phyloP scores from a whole-genome alignment of 2,329 filamentous ascomycete genomes.

The Fusarium armeniacum region DNA sequence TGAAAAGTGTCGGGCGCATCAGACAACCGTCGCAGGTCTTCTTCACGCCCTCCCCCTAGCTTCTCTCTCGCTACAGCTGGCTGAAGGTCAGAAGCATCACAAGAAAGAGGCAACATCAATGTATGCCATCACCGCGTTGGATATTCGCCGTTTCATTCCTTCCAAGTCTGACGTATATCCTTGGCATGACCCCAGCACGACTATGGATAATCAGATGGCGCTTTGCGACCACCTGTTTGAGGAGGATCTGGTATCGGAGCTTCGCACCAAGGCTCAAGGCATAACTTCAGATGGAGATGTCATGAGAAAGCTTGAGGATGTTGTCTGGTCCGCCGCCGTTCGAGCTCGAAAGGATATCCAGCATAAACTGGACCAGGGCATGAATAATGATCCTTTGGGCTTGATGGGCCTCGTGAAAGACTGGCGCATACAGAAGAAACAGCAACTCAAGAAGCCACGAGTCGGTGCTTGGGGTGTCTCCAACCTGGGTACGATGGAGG shows the following conservation, averaged over 20 bases:
- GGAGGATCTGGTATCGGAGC: constrained; percentile 21
- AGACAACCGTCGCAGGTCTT: constrained; percentile 51
- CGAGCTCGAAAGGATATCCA: constrained; percentile 35
- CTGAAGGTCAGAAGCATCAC: constrained; percentile 19
- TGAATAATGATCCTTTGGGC: constrained; percentile 45
- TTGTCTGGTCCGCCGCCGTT: constrained; percentile 32
- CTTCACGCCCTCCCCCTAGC: constrained; percentile 46
- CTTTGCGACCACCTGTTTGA: constrained; percentile 33
- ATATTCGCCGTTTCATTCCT: constrained; percentile 40
- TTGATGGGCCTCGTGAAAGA: constrained; percentile 48
- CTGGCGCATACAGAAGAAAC: constrained; percentile 40
- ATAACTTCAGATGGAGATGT: constrained; percentile 22
- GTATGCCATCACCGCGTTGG: constrained; percentile 39
- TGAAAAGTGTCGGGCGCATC: constrained; percentile 45
- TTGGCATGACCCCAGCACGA: constrained; percentile 38
- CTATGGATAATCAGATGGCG: constrained; percentile 41
- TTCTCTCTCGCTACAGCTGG: constrained; percentile 43
- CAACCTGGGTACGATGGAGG: constrained; percentile 51
- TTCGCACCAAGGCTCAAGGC: constrained; percentile 37
- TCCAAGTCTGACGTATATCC: constrained; percentile 20
- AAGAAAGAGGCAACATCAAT: constrained; percentile 32
- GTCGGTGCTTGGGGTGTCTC: constrained; percentile 43
- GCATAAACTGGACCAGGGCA: constrained; percentile 33
- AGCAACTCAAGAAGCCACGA: constrained; percentile 44
- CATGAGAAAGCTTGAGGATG: constrained; percentile 32